Conservation (phyloP, 2,329 filamentous ascomycete genomes). For the Dothistroma pini region DNA sequence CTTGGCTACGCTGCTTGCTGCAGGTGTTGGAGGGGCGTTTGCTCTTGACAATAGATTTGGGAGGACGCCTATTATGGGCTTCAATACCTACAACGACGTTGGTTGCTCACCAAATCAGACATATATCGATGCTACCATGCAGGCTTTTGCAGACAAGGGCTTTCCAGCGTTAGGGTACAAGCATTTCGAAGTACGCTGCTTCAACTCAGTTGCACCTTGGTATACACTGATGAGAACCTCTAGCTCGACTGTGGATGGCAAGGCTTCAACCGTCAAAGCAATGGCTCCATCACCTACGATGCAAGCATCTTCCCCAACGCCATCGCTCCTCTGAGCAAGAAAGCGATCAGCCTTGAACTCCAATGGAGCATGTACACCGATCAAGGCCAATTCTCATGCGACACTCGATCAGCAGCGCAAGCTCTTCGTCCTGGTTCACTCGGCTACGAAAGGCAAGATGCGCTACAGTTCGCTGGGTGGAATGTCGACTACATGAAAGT, state of each 20-base stretch:
- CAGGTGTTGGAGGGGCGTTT: constrained; percentile 5
- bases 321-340: constrained; percentile 48
- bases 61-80: constrained; percentile 28
- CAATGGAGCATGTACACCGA: constrained; percentile 55
- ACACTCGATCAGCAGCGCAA: constrained; percentile 16
- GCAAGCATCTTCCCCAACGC: constrained; percentile 49
- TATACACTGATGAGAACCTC: background rate
- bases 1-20: constrained; percentile 3
- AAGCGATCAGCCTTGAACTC: constrained; percentile 48
- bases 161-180: constrained; percentile 46
- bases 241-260: constrained; percentile 57
- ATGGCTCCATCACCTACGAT: constrained; percentile 52
- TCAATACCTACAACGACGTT: constrained; percentile 29
- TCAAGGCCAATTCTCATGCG: constrained; percentile 28
- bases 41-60: constrained; percentile 30
- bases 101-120: constrained; percentile 25
- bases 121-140: constrained; percentile 21
- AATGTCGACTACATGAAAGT: constrained; percentile 31
- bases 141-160: constrained; percentile 17
- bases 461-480: constrained; percentile 29
- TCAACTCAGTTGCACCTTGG: background rate
- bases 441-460: constrained; percentile 27
- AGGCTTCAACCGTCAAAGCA: constrained; percentile 34
- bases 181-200: constrained; percentile 44
- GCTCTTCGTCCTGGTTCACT: constrained; percentile 20